A percentile compares a stretch with the other conserved stretches of the same genome.
Evolutionary conservation across 2,329 filamentous ascomycete species (phyloP).

Genomic region (Trichophyton rubrum): DNA sequence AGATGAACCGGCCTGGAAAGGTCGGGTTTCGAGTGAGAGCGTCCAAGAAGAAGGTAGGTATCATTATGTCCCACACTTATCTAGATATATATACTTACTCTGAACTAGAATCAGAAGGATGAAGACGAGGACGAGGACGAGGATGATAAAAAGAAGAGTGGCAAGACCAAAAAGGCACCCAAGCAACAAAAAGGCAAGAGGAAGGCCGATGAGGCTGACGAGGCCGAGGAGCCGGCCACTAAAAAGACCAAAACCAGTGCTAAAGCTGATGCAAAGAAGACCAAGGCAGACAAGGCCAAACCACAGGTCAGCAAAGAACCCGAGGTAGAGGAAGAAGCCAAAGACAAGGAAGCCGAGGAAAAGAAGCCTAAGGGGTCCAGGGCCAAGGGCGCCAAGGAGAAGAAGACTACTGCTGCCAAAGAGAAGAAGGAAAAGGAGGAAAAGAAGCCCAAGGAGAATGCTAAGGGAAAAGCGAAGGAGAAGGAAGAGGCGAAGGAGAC

Average conservation of each 20-base stretch:
- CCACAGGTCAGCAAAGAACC: slow-evolving; percentile 7
- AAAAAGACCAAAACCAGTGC: slow-evolving; percentile 14
- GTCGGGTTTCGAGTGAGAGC: slow-evolving; percentile 46
- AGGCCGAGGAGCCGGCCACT: slow-evolving; percentile 12
- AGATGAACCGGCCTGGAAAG: slow-evolving; percentile 57
- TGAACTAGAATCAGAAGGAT: background rate
- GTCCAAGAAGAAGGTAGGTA: slow-evolving; percentile 21
- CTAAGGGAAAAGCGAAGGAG: slow-evolving; percentile 8
- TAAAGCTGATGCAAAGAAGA: slow-evolving; percentile 1
- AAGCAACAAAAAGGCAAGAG: slow-evolving; percentile 27
- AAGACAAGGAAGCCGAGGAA: slow-evolving; percentile 4
- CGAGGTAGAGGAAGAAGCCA: slow-evolving; percentile 7
- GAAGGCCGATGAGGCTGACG: slow-evolving; percentile 12
- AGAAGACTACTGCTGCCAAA: slow-evolving; percentile 8
- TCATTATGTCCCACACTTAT: background rate
- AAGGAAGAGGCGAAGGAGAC: slow-evolving; percentile 10
- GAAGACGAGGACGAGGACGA: background rate
- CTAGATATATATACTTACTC: background rate
- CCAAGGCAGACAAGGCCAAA: slow-evolving; percentile 5
- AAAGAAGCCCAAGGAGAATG: slow-evolving; percentile 11
- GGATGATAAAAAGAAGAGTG: slow-evolving; percentile 17
- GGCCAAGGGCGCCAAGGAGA: slow-evolving; percentile 10
- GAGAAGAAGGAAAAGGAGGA: slow-evolving; percentile 14
- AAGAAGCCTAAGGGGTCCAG: slow-evolving; percentile 5
- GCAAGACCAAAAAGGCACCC: slow-evolving; percentile 23